These are phyloP conservation scores for Logfia minima DNA, from an alignment of 129 eudicot species.

Conservation along the genomic window DNA sequence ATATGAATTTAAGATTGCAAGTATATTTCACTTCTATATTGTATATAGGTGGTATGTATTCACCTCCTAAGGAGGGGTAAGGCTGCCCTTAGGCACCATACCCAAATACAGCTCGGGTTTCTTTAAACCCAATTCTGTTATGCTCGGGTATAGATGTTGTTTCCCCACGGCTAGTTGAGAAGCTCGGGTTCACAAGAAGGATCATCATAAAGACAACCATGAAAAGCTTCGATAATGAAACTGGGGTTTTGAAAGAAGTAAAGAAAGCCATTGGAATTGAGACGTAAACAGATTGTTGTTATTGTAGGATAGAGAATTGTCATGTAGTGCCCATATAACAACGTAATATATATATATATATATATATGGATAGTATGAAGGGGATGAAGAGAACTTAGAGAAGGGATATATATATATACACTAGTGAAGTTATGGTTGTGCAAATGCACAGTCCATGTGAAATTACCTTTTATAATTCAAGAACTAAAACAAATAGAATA, in stretches of 20 bases:
- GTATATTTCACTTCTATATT: neutral
- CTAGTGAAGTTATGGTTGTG: no score
- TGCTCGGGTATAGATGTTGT: slow-evolving; percentile 4
- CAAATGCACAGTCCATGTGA: no score
- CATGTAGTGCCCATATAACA: neutral
- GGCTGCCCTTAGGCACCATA: slow-evolving; percentile 40
- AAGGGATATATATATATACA: no score
- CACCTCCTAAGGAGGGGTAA: slow-evolving; percentile 44
- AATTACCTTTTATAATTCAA: no score
- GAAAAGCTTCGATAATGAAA: slow-evolving; percentile 25
- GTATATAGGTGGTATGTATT: neutral
- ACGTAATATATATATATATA: neutral
- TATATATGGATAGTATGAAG: neutral
- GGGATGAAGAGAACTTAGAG: slow-evolving; percentile 11
- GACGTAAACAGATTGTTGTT: neutral
- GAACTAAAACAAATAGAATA: no score
- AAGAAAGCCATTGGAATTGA: slow-evolving; percentile 24
- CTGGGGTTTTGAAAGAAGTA: slow-evolving; percentile 23
- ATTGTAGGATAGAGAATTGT: slow-evolving; percentile 2
- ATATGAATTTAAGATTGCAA: neutral
- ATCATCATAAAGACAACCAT: slow-evolving; percentile 19
- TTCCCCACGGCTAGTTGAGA: slow-evolving; percentile 36
- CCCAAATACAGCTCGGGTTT: slow-evolving; percentile 23
- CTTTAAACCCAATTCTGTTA: slow-evolving; percentile 15
- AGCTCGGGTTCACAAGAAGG: slow-evolving; percentile 33